These are phyloP conservation scores for Lepidium sativum DNA, from an alignment of 345 rosid species.

Conservation along the genomic window DNA sequence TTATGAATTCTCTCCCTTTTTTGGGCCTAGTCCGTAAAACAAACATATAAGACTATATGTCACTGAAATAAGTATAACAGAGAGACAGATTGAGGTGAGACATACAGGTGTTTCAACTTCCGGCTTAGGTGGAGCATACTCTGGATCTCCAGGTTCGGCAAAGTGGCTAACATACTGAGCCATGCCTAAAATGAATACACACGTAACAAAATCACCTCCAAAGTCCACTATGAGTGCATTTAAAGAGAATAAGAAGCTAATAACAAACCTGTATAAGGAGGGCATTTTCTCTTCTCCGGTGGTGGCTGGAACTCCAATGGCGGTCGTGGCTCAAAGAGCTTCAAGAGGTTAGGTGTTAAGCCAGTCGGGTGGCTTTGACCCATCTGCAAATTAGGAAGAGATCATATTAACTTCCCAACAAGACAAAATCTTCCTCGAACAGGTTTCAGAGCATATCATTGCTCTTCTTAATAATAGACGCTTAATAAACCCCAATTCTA, in stretches of 20 bases:
- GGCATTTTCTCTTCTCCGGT: constrained; percentile 88
- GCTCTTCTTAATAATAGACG: background rate
- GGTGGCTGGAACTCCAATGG: constrained; percentile 84
- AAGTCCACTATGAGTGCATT: background rate
- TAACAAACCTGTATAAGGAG: constrained; percentile 50
- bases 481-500: background rate
- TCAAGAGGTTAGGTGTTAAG: constrained; percentile 72
- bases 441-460: background rate
- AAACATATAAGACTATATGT: background rate
- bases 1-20: constrained; percentile 76
- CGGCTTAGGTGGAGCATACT: constrained; percentile 77
- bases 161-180: constrained; percentile 72
- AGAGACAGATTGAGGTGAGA: background rate
- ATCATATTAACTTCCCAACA: background rate
- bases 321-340: constrained; percentile 87
- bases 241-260: background rate
- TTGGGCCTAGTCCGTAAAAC: constrained; percentile 37
- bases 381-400: constrained; percentile 50
- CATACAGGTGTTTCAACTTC: constrained; percentile 84
- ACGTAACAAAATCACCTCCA: background rate
- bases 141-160: constrained; percentile 85
- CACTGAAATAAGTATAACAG: background rate
- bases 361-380: constrained; percentile 98
- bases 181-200: constrained; percentile 49
- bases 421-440: background rate